These are phyloP conservation scores for Lipomyces yamanashiensis DNA, from an alignment of 805 yeast species.

Conservation along the genomic window DNA sequence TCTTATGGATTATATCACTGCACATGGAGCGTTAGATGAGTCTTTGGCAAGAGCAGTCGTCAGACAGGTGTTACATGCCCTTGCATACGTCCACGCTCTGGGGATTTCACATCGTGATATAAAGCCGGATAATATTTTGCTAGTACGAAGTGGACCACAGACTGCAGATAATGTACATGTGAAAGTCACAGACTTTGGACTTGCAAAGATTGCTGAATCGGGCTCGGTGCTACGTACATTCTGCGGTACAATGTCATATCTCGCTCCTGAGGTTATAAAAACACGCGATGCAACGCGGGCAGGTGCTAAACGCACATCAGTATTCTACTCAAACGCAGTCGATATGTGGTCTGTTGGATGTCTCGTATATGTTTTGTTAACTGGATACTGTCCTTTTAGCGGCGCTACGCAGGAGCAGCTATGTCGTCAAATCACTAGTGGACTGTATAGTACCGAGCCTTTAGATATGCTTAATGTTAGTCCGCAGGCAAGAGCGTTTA, in stretches of 20 bases:
- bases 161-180: slow-evolving; percentile 56
- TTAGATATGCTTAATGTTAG: slow-evolving; percentile 70
- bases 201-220: slow-evolving; percentile 86
- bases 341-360: slow-evolving; percentile 99
- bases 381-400: slow-evolving; percentile 93
- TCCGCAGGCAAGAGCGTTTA: slow-evolving; percentile 70
- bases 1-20: slow-evolving; percentile 94
- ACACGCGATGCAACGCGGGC: slow-evolving; percentile 44
- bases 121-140: slow-evolving; percentile 93
- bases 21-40: slow-evolving; percentile 85
- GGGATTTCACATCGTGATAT: slow-evolving; percentile 97
- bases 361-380: slow-evolving; percentile 83
- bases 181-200: slow-evolving; percentile 95
- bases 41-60: slow-evolving; percentile 86
- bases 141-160: slow-evolving; percentile 82
- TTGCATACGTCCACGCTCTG: slow-evolving; percentile 81
- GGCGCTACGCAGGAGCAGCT: slow-evolving; percentile 88
- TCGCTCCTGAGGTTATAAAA: slow-evolving; percentile 88
- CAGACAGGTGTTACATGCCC: slow-evolving; percentile 80
- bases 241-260: slow-evolving; percentile 95
- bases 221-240: slow-evolving; percentile 91
- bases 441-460: slow-evolving; percentile 70
- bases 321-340: slow-evolving; percentile 75
- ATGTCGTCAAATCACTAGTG: slow-evolving; percentile 73
- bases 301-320: slow-evolving; percentile 40